Evolutionary conservation across 306 rosid species (phyloP), one percentile per base, ranked within the genome.

Genomic region (Medicago ruthenica): DNA sequence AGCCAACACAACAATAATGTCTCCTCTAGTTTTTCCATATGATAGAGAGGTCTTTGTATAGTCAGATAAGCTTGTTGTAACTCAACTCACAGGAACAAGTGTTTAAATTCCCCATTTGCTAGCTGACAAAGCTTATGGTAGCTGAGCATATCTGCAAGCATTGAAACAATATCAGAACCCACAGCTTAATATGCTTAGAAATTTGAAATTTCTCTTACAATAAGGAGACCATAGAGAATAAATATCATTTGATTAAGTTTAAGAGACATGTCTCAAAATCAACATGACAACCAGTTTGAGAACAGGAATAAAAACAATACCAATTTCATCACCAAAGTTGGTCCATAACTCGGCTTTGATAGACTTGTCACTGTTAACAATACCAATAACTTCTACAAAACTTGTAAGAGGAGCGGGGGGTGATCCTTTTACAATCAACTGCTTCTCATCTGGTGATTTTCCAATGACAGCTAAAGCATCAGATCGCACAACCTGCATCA

Each of bases 111-210:
- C 60, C 96, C 97, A 83, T 87, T 89, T 69, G 97, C 97, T 44
- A 92, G 92, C 85, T 76, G 90, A 80, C 97, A 90, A 27, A 95
- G 92, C 86, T 89, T 92, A 80, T 92, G 85, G 92, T 89, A 95
- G 73, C 79, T 74, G 68, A 82, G 40, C 12, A 80, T 75, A 77
- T 95, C 98, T 95, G 97, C 75, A 78, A 73, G 73, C 39, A 53
- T 67, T 27, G 1, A 64, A 68, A 60, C 57, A 37, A 48, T 15
- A 60, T 81, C 60, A 64, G 73, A 82, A 63, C 16, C 15, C 75
- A 51, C 22, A 61, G 64, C 55, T 42, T 80, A 44, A 8, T 11
- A 71, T 55, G 45, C 75, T 70, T 13, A 6, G 20, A 40, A 16
- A 65, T 65, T 41, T 41, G 14, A 39, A n/a, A 63, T 79, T 31